Evolutionary conservation across 305 asterid genomes (phyloP).

Genomic region (Fraxinus xanthoxyloides): DNA sequence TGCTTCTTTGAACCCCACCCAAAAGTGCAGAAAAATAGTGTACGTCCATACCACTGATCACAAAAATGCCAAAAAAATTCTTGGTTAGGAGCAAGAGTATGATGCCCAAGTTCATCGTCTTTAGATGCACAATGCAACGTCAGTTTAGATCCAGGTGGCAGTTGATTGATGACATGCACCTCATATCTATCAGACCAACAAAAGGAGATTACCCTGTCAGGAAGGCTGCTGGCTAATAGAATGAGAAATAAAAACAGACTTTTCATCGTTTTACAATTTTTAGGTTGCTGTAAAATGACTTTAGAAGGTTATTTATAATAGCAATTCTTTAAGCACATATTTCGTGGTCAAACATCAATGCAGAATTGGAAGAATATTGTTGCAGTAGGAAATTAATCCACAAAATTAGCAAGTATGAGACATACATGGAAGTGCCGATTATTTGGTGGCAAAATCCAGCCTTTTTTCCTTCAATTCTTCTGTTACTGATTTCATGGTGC

Average conservation of each 20-base stretch:
- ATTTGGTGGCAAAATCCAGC: no score
- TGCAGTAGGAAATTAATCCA: no score
- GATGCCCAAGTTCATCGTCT: background rate
- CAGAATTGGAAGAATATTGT: no score
- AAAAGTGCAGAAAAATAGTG: background rate
- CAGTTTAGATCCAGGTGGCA: background rate
- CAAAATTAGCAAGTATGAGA: no score
- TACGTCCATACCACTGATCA: background rate
- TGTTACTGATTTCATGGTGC: no score
- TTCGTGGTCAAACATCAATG: background rate
- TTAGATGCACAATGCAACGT: background rate
- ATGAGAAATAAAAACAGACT: no score
- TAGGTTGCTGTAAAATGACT: background rate
- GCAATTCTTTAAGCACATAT: background rate
- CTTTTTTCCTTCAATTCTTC: no score
- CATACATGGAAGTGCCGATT: no score
- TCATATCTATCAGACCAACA: background rate
- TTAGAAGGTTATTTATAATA: background rate
- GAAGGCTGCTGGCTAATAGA: background rate
- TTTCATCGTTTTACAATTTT: background rate
- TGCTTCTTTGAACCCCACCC: background rate
- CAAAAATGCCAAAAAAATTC: background rate
- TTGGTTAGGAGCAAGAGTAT: background rate
- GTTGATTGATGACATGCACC: background rate
- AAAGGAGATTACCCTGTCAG: background rate